Conservation (phyloP, 2,329 filamentous ascomycete genomes). For the Ophiognomonia clavigignenti-juglandacearum region DNA sequence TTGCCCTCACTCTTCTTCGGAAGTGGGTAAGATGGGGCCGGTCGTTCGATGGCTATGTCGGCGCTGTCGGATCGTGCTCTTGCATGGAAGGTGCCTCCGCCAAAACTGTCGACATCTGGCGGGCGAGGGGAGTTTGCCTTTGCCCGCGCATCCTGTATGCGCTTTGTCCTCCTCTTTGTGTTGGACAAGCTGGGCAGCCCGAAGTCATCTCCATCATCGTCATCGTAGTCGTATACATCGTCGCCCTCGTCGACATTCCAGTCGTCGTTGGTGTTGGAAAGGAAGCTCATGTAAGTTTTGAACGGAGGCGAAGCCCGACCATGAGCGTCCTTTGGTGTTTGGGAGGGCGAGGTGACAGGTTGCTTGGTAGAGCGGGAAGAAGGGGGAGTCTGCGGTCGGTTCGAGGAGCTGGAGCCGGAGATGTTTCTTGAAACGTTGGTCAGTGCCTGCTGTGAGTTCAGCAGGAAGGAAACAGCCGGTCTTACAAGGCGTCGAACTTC, state of each 20-base stretch:
- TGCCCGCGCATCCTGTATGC: slow-evolving; percentile 42
- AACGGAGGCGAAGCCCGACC: slow-evolving; percentile 59
- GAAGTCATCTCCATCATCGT: slow-evolving; percentile 92
- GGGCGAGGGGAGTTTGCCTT: slow-evolving; percentile 22
- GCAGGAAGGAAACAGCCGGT: slow-evolving; percentile 11
- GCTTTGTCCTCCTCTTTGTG: slow-evolving; percentile 70
- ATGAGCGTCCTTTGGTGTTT: slow-evolving; percentile 43
- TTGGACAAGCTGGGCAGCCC: slow-evolving; percentile 88
- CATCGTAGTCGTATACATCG: slow-evolving; percentile 74
- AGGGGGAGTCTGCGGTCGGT: slow-evolving; percentile 72
- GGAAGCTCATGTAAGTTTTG: slow-evolving; percentile 73
- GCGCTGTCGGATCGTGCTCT: slow-evolving; percentile 73
- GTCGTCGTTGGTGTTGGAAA: slow-evolving; percentile 76
- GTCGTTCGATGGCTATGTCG: slow-evolving; percentile 89
- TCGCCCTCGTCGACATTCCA: slow-evolving; percentile 73
- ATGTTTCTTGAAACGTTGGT: slow-evolving; percentile 14
- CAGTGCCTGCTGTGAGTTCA: slow-evolving; percentile 16
- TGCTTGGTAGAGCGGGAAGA: slow-evolving; percentile 49
- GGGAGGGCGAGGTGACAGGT: slow-evolving; percentile 8
- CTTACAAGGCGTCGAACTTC: slow-evolving; percentile 77
- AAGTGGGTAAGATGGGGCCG: slow-evolving; percentile 76
- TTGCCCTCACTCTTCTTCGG: slow-evolving; percentile 90
- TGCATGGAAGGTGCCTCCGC: slow-evolving; percentile 2
- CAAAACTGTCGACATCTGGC: slow-evolving; percentile 8
- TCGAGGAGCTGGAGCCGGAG: slow-evolving; percentile 41